Evolutionary conservation across 352 stramenopile species (phyloP), one percentile per base, ranked within the genome.

Genomic region (Pythium utonaiense): DNA sequence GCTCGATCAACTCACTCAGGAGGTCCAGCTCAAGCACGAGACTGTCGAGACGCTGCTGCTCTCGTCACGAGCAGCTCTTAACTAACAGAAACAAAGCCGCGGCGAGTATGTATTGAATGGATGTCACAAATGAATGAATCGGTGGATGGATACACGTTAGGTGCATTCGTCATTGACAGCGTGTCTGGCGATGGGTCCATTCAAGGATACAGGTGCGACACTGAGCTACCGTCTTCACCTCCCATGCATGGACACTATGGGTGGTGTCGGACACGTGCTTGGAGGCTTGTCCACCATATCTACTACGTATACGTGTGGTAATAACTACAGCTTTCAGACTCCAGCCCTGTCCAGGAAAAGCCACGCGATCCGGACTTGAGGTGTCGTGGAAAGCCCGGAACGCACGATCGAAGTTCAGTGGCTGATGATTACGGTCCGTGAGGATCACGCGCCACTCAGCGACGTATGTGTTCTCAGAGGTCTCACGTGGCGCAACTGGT

Each of bases 21-120:
- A 62, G 10, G 48, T 62, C 24, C 45, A 62, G 47, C 49, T 62
- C 24, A 62, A 62, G 45, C 56, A 62, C 27, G 56, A 56, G 45
- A 62, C 56, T 0, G 56, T 62, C 45, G 56, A 62, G 25, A 56
- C 56, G 24, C 45, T 62, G 31, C 34, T 62, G 17, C 56, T 62
- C 3, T 25, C 51, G 27, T 31, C 44, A 9, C 42, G 54, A 41
- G 3, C 49, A 27, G n/a, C 40, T 27, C 40, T 21, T 19, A 47
- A 47, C 40, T 47, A 47, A 47, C 40, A 27, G 12, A 21, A 3
- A 27, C 19, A 47, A 22, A 17, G 3, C 34, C 38, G 14, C 6
- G 7, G 6, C 27, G 5, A 27, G 40, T 47, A 47, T 47, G 40
- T 47, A 27, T 47, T n/a, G n/a, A n/a, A n/a, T n/a, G n/a, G n/a